Evolutionary conservation across 768 basidiomycete genomes (phyloP), one percentile per base, ranked within the genome.

Genomic region (Tylopilus subfusipes): DNA sequence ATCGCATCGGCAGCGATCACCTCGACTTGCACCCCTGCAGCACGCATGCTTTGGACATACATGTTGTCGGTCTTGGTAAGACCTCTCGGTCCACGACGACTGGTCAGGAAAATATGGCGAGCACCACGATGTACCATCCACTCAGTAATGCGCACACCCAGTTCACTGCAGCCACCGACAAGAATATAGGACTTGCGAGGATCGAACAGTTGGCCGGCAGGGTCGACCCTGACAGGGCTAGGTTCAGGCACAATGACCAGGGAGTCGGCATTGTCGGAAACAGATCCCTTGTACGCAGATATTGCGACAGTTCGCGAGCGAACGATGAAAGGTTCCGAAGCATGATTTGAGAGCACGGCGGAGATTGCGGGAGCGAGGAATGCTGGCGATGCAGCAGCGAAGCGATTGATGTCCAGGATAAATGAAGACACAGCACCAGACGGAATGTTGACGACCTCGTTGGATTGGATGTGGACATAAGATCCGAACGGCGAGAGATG

Each of bases 81-180:
- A 34, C 53, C 55, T 29, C n/a, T 61, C 9, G 34, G 50, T 27
- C 62, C 62, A 10, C 62, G 62, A 55, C 62, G 62, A 50, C 62
- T 63, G 14, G 72, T 69, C 39, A 72, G 34, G 53, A 73, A 63
- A 24, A 72, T 55, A 24, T 68, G 66, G 22, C 69, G 66, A 36
- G 72, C 71, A 36, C 70, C 70, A 9, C 55, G 72, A 18, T 58
- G 54, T 5, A 54, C 64, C 71, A 72, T 73, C 71, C 71, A 72
- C 25, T 68, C 60, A 5, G 71, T 61, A 16, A 73, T 61, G 27
- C 62, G 62, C 12, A 63, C 62, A n/a, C 62, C 62, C 12, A 63
- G 63, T 12, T 63, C 62, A 13, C 62, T 63, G 25, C 62, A 61
- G 13, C 62, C 62, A 16, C 62, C 62, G 4, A 63, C 45, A 4